Base-by-base conservation (phyloP, 208 protist genomes). In the Leishmania lainsoni region DNA sequence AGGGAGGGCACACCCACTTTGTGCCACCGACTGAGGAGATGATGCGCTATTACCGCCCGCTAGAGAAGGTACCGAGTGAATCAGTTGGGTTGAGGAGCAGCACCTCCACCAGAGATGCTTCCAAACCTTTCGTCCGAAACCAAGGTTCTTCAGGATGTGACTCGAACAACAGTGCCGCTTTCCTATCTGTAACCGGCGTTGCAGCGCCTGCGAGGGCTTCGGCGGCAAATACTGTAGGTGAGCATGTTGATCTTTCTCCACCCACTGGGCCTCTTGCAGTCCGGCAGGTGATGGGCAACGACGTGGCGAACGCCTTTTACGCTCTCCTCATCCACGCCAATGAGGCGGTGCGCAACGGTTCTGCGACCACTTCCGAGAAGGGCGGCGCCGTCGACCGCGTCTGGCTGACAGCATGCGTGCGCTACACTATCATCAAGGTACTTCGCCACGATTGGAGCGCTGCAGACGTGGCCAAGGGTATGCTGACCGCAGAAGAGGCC, bases 1-100 rank as follows among this genome's bases (percentile, higher is more conserved):
- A 26, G 20, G 76, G 56, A 29, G 51, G 61, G 2, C 84, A 88
- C 79, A 52, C 32, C 12, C 87, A 86, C 35, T 90, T 90, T 58
- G 84, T 91, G 22, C 86, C 85, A 9, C 84, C 87, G 6, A 87
- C 83, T 9, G 83, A 90, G 76, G 52, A 78, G 63, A 77, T 82
- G 77, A 72, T 63, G 65, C 79, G 78, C 56, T 74, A 76, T 49
- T 59, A 74, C 39, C 75, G 76, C 45, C 68, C 54, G 17, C 22
- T 61, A 49, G 48, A 79, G 26, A 42, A 58, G 22, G 45, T 49
- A 16, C 54, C 63, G 6, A 72, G 48, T 20, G 74, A 68, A 39
- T 29, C 22, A 48, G 29, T 63, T 29, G 75, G 74, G 59, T 3
- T 16, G 4, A 65, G 42, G 63, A 45, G 56, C 39, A 59, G 22